A percentile compares a stretch with the other conserved stretches of the same genome.
These are phyloP conservation scores for Cercophora samala DNA, from an alignment of 495 filamentous ascomycete species.

Conservation along the genomic window DNA sequence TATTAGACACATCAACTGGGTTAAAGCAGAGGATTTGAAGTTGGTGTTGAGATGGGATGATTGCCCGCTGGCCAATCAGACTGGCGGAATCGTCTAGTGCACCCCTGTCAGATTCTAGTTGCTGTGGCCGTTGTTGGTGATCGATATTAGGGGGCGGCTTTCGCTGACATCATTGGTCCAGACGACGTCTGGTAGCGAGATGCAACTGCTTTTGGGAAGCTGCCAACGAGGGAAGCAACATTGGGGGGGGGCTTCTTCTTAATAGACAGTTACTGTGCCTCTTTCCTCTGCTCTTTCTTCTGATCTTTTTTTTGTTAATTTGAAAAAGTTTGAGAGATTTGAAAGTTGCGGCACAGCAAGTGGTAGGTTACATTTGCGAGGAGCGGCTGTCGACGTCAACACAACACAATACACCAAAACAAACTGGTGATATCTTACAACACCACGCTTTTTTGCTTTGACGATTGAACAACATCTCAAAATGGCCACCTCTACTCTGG, in stretches of 20 bases:
- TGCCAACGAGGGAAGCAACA: background rate
- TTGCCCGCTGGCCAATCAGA: background rate
- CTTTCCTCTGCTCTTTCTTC: background rate
- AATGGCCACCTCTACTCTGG: constrained; percentile 26
- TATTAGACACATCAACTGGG: too few species aligned
- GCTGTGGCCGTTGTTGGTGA: background rate
- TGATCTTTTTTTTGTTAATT: background rate
- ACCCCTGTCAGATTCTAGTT: background rate
- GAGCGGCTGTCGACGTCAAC: background rate
- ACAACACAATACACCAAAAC: background rate
- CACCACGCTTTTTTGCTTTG: background rate
- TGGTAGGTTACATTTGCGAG: background rate
- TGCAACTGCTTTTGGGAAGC: background rate
- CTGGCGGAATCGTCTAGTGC: background rate
- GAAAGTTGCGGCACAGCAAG: background rate
- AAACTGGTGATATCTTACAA: background rate
- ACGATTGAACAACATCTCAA: background rate
- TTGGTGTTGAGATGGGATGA: background rate
- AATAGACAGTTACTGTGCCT: background rate
- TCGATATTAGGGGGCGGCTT: background rate
- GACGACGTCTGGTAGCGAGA: background rate
- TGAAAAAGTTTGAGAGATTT: background rate
- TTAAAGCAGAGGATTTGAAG: background rate
- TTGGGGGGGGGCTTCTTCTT: background rate
- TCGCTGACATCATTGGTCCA: background rate